Evolutionary conservation across 2,329 filamentous ascomycete genomes (phyloP).

Genomic region (Huntiella bhutanensis): DNA sequence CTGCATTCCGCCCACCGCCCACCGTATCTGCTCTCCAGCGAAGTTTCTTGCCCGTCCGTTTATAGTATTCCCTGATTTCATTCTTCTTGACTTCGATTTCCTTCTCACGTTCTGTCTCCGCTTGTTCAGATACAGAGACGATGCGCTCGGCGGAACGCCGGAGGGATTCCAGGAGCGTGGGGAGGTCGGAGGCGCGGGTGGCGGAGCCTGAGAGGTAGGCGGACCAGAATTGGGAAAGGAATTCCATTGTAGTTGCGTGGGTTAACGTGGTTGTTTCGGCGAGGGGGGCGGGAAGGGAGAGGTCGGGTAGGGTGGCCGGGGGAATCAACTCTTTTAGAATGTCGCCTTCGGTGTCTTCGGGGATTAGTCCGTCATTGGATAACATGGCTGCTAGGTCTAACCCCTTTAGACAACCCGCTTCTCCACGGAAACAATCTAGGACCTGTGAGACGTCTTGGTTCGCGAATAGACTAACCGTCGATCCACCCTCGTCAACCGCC

Average conservation of each 20-base stretch:
- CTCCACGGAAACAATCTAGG: constrained; percentile 41
- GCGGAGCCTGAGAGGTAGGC: constrained; percentile 78
- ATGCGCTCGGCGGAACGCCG: constrained; percentile 61
- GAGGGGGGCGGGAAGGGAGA: constrained; percentile 29
- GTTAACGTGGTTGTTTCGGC: constrained; percentile 45
- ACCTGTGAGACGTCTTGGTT: constrained; percentile 53
- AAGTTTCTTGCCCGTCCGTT: constrained; percentile 55
- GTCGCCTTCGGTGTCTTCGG: constrained; percentile 20
- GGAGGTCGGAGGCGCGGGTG: constrained; percentile 60
- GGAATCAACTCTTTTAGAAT: neutral
- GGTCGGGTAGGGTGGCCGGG: constrained; percentile 33
- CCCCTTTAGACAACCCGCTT: constrained; percentile 17
- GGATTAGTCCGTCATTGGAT: constrained; percentile 19
- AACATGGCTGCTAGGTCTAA: too few species aligned
- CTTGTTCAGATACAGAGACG: constrained; percentile 58
- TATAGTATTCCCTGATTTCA: constrained; percentile 50
- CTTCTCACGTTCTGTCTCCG: constrained; percentile 54
- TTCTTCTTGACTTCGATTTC: constrained; percentile 47
- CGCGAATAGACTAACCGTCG: constrained; percentile 36
- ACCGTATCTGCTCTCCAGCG: constrained; percentile 49
- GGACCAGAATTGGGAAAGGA: constrained; percentile 93
- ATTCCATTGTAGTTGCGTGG: constrained; percentile 85
- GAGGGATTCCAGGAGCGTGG: constrained; percentile 66
- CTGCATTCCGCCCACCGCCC: constrained; percentile 56
- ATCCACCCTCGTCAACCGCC: constrained; percentile 18